Conservation (phyloP, 2,329 filamentous ascomycete genomes). For the Talaromyces sp. region DNA sequence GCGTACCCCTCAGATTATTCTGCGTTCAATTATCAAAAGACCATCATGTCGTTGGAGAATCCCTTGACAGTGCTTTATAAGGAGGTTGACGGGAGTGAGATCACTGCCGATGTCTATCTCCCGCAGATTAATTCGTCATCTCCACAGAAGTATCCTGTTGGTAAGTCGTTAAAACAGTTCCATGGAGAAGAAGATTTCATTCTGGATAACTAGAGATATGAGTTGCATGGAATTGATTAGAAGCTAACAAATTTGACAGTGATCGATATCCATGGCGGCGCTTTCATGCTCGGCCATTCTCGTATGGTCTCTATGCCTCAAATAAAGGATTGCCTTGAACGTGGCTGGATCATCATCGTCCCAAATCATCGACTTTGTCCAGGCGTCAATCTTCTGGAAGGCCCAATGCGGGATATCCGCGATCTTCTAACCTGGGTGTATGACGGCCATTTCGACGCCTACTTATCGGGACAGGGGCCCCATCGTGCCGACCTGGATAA, state of each 20-base stretch:
- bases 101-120: constrained; percentile 33
- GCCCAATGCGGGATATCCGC: constrained; percentile 50
- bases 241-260: constrained; percentile 24
- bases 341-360: constrained; percentile 44
- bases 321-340: constrained; percentile 40
- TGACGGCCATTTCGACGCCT: constrained; percentile 35
- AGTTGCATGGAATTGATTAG: not conserved
- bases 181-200: too few species aligned
- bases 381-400: constrained; percentile 49
- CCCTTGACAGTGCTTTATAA: constrained; percentile 28
- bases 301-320: constrained; percentile 45
- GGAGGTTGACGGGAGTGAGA: constrained; percentile 22
- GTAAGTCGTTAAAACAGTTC: constrained; percentile 17
- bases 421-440: constrained; percentile 50
- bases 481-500: constrained; percentile 32
- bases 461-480: constrained; percentile 16
- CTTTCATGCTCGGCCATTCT: constrained; percentile 47
- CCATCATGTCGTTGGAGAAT: constrained; percentile 1
- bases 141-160: constrained; percentile 23
- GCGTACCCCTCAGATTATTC: not conserved
- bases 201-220: too few species aligned
- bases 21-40: not conserved
- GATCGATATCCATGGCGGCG: constrained; percentile 50
- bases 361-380: constrained; percentile 48
- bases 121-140: constrained; percentile 14